Conservation (phyloP, 2,329 filamentous ascomycete species). For the Trichoderma atroviride region DNA sequence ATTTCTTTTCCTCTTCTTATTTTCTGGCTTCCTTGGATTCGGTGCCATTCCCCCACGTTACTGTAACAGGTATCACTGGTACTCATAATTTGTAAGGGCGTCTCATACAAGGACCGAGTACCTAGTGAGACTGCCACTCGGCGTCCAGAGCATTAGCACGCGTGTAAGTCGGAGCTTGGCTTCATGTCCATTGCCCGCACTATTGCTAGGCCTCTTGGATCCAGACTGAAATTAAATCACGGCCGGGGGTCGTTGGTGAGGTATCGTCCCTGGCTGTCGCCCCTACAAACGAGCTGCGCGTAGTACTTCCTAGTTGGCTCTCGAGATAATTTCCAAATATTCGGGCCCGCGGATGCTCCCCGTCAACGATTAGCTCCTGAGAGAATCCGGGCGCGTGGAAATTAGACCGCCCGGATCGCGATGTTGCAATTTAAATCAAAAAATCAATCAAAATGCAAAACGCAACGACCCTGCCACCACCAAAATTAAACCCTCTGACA, state of each 20-base stretch:
- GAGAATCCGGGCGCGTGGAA: conserved; percentile 25
- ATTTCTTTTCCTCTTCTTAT: neutral
- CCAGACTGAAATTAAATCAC: neutral
- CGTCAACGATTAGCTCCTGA: conserved; percentile 17
- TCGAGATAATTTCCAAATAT: conserved; percentile 11
- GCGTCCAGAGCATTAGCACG: neutral
- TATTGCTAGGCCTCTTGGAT: neutral
- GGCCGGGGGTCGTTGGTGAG: neutral
- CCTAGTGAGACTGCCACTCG: neutral
- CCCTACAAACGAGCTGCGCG: neutral
- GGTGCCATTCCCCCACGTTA: conserved; percentile 10
- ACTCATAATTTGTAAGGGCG: neutral
- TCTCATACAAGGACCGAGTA: neutral
- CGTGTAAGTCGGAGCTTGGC: neutral
- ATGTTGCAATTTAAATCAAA: conserved; percentile 10
- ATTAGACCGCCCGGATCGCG: conserved; percentile 23
- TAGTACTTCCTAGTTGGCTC: conserved; percentile 4
- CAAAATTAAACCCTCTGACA: neutral
- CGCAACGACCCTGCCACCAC: neutral
- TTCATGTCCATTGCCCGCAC: neutral
- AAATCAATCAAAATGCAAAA: conserved; percentile 5
- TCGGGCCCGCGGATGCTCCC: conserved; percentile 25
- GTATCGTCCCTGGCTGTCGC: neutral
- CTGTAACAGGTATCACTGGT: neutral
- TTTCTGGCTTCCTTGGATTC: neutral